A percentile compares a stretch with the other conserved stretches of the same genome.
These are phyloP conservation scores for Diplocarpon rosae DNA, from an alignment of 2,329 filamentous ascomycete species.

Conservation along the genomic window DNA sequence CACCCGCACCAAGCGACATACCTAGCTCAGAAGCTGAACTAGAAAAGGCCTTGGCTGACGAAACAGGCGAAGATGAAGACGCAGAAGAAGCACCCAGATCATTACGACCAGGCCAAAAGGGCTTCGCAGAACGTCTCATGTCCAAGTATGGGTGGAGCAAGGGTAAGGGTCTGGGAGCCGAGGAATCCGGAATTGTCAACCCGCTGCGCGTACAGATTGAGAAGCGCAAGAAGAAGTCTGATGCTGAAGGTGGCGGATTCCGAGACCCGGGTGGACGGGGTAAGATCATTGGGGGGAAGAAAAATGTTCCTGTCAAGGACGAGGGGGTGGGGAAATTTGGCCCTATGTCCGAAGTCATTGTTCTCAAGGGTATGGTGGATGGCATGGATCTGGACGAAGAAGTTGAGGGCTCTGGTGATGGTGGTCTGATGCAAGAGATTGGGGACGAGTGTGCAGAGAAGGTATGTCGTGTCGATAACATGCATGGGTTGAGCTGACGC, in stretches of 20 bases:
- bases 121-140: constrained; percentile 82
- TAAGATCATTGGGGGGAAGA: constrained; percentile 70
- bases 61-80: constrained; percentile 28
- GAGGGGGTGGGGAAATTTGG: constrained; percentile 49
- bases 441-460: constrained; percentile 85
- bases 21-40: constrained; percentile 41
- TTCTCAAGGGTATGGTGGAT: constrained; percentile 75
- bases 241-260: constrained; percentile 71
- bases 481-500: constrained; percentile 2
- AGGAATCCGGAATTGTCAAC: constrained; percentile 71
- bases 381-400: constrained; percentile 74
- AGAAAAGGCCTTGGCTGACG: constrained; percentile 32
- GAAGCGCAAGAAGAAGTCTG: constrained; percentile 69
- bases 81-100: constrained; percentile 39
- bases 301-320: constrained; percentile 33
- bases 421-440: constrained; percentile 66
- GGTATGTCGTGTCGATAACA: constrained; percentile 31
- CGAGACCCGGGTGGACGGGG: constrained; percentile 55
- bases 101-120: constrained; percentile 65
- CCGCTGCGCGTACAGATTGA: constrained; percentile 77
- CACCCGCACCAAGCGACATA: constrained; percentile 39
- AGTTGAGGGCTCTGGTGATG: constrained; percentile 49
- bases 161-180: constrained; percentile 76
- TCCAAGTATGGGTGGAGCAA: constrained; percentile 89
- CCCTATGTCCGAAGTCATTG: constrained; percentile 69